A percentile compares a stretch with the other conserved stretches of the same genome.
Conservation (phyloP, 345 rosid genomes). For the Brassica juncea region DNA sequence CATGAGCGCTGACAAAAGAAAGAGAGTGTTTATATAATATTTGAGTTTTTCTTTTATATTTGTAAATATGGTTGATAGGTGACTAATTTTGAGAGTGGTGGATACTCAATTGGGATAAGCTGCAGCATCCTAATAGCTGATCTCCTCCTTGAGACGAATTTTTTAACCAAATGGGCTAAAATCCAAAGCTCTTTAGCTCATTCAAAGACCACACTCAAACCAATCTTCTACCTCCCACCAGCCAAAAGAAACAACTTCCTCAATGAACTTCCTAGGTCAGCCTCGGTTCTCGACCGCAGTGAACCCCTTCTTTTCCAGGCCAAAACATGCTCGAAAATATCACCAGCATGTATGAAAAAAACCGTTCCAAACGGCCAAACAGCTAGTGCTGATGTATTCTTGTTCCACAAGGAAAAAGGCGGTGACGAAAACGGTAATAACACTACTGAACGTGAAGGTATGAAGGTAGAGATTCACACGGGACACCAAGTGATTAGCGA, state of each 20-base stretch:
- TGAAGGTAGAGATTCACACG: slow-evolving; percentile 41
- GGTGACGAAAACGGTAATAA: not conserved
- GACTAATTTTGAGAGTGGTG: slow-evolving; percentile 82
- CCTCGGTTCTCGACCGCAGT: slow-evolving; percentile 39
- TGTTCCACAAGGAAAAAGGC: slow-evolving; percentile 50
- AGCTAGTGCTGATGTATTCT: slow-evolving; percentile 29
- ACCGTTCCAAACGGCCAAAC: slow-evolving; percentile 33
- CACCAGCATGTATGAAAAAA: slow-evolving; percentile 44
- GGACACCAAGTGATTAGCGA: slow-evolving; percentile 24
- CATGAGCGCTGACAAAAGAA: too few relatives aligned
- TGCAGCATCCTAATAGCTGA: slow-evolving; percentile 76
- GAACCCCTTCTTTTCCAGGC: slow-evolving; percentile 43
- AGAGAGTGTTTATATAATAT: too few relatives aligned
- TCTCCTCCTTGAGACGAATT: slow-evolving; percentile 42
- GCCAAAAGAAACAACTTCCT: slow-evolving; percentile 28
- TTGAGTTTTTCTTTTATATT: not conserved
- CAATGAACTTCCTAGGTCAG: slow-evolving; percentile 21
- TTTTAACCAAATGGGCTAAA: slow-evolving; percentile 59
- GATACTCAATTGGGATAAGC: slow-evolving; percentile 83
- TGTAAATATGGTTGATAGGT: slow-evolving; percentile 46
- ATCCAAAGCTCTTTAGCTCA: slow-evolving; percentile 46
- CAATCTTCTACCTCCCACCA: slow-evolving; percentile 58
- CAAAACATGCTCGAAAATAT: slow-evolving; percentile 25
- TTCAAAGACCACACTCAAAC: slow-evolving; percentile 29
- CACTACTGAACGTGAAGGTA: not conserved